Evolutionary conservation across 2,329 filamentous ascomycete species (phyloP).

Genomic region (Blastomyces gilchristii): DNA sequence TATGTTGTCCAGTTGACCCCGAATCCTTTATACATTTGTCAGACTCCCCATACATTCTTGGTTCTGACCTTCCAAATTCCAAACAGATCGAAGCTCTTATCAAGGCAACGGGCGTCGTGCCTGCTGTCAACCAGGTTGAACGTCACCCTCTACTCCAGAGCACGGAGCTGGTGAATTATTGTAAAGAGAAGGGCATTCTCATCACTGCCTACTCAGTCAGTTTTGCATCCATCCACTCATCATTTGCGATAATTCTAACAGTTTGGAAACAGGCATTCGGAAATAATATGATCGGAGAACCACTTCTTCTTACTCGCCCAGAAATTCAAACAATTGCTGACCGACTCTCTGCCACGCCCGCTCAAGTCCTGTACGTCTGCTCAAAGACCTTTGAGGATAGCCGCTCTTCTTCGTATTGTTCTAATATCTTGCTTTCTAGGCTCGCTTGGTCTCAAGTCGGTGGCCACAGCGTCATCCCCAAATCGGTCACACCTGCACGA

Average conservation of each 20-base stretch:
- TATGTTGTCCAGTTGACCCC: conserved; percentile 14
- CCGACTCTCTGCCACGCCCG: conserved; percentile 26
- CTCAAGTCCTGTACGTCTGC: conserved; percentile 27
- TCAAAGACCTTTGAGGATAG: background rate
- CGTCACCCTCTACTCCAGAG: conserved; percentile 60
- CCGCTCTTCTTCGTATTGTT: background rate
- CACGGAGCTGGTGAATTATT: conserved; percentile 46
- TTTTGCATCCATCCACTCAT: background rate
- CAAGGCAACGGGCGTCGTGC: conserved; percentile 46
- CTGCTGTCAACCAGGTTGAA: conserved; percentile 59
- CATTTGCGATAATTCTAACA: background rate
- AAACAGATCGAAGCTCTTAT: conserved; percentile 44
- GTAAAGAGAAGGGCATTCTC: conserved; percentile 48
- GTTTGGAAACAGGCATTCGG: conserved; percentile 39
- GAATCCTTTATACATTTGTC: background rate
- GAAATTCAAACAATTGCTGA: conserved; percentile 55
- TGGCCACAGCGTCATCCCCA: conserved; percentile 34
- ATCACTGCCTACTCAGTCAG: conserved; percentile 53
- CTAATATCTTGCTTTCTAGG: conserved; percentile 10
- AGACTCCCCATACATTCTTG: background rate
- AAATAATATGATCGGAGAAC: conserved; percentile 50
- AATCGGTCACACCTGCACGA: conserved; percentile 34
- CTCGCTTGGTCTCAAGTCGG: conserved; percentile 34
- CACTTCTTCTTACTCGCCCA: conserved; percentile 53
- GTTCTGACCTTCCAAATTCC: conserved; percentile 10